Evolutionary conservation across 2,329 filamentous ascomycete species (phyloP), one percentile per base, ranked within the genome.

Genomic region (Myriosclerotinia duriaeana): DNA sequence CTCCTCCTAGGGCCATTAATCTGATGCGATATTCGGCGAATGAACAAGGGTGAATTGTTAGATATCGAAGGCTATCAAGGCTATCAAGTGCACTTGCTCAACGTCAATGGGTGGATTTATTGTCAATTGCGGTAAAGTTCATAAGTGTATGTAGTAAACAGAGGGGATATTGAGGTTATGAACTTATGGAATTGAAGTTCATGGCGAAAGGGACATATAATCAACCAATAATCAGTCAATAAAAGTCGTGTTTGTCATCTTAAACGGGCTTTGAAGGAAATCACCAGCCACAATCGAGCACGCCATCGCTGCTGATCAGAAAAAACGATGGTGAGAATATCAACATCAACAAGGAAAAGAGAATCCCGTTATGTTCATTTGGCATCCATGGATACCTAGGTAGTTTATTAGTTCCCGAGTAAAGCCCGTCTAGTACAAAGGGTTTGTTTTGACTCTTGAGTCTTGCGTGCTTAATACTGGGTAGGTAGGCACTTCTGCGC

Each of bases 11-110:
- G 48, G 50, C 36, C 38, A 42, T n/a, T 53, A 40, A 59, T 5
- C 12, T 61, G 54, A 65, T 65, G 64, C 68, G 46, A 64, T 53
- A 53, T 46, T 67, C 64, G 66, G 66, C 59, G 64, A 44, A 60
- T 66, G 63, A 63, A 44, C 54, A 61, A 26, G 64, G 64, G 53
- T 64, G 52, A 26, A 63, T 66, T 64, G 20, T 61, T 40, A 54
- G 44, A 53, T 52, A 40, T 59, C 40, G 20, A 50, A 56, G 65
- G 67, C 61, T 55, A 68, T 66, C 54, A 62, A 64, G 60, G 56
- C 53, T 48, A 42, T 58, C 30, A 36, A 50, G 54, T 46, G 64
- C 52, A 50, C 36, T 60, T 53, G 46, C 60, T 46, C 54, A 60
- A 53, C 36, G 26, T 14, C 20, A 60, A 52, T 53, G 34, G 22